A percentile compares a stretch with the other conserved stretches of the same genome.
Conservation (phyloP, 1,284 basidiomycete genomes). For the Fomitopsis schrenkii region DNA sequence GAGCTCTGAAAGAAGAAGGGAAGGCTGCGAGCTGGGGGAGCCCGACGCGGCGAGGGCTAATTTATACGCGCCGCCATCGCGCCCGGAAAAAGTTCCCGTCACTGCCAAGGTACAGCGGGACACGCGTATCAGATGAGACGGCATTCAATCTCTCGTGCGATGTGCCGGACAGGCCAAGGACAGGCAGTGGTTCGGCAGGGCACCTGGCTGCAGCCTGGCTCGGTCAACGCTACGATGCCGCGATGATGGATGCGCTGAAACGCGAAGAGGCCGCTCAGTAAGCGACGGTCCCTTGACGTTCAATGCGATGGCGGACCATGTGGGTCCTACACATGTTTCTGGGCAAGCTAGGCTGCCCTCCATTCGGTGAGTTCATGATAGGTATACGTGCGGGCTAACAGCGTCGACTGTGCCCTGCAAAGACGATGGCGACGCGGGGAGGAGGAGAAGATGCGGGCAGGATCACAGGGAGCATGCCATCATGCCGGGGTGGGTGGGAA, state of each 20-base stretch:
- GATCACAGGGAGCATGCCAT: no score
- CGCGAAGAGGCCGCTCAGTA: neutral
- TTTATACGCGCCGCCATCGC: neutral
- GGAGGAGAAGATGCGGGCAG: no score
- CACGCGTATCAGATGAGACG: neutral
- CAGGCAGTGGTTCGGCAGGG: neutral
- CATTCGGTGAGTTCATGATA: no score
- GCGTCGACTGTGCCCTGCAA: no score
- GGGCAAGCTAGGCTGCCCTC: no score
- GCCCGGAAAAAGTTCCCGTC: neutral
- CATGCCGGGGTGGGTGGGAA: neutral
- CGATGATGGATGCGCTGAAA: neutral
- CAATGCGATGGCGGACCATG: no score
- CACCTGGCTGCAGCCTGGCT: neutral
- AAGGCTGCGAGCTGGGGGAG: neutral
- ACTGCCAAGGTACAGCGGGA: neutral
- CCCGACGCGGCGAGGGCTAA: neutral
- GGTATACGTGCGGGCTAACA: no score
- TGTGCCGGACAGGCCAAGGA: neutral
- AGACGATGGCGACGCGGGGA: no score
- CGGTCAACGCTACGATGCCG: neutral
- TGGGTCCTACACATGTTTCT: neutral
- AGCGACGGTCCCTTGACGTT: neutral
- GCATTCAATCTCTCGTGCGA: neutral
- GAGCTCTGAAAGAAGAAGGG: neutral